Base-by-base conservation (phyloP, 495 filamentous ascomycete genomes). In the Echria macrotheca region DNA sequence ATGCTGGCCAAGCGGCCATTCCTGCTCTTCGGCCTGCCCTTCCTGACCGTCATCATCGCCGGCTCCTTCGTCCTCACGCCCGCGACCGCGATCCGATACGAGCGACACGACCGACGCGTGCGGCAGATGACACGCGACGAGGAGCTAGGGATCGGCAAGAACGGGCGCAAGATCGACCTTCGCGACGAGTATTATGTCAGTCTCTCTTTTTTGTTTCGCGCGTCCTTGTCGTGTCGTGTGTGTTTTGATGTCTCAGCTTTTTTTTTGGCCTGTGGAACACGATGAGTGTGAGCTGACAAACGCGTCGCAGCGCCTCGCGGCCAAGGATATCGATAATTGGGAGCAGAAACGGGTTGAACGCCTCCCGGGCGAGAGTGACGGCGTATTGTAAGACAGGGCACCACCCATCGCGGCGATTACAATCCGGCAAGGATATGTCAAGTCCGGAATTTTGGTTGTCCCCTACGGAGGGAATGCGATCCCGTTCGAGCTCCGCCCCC, bases 41-140 rank as follows among this genome's bases (percentile, higher is more conserved):
- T 99, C 69, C 78, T 97, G 59, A 70, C 76, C 35, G 82, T 91
- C 28, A 95, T 99, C 57, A 83, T 99, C n/a, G 90, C 84, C 3
- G 93, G 88, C 0, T 94, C 87, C 6, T 99, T 99, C 68, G 85
- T 91, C 52, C 77, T 99, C 11, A 96, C 91, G 0, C 93, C 94
- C 1, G 93, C 90, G 2, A 88, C 93, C 5, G 94, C 93, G 4
- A 69, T 99, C 24, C 78, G 94, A 31, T 99, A 96, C 68, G 93
- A 97, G 70, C 79, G 84, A 28, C 81, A 96, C 57, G 94, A 99
- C 62, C 75, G 86, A 50, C 91, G 87, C 69, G 84, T 93, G 29
- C 76, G 85, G 60, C 82, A 86, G 64, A 56, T 97, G 65, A 85
- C 77, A 43, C 74, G 85, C 48, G 88, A 97, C 21, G 91, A 97